phyloP scores from a whole-genome alignment of 2,329 filamentous ascomycete species.

The Fusarium caatingaense region DNA sequence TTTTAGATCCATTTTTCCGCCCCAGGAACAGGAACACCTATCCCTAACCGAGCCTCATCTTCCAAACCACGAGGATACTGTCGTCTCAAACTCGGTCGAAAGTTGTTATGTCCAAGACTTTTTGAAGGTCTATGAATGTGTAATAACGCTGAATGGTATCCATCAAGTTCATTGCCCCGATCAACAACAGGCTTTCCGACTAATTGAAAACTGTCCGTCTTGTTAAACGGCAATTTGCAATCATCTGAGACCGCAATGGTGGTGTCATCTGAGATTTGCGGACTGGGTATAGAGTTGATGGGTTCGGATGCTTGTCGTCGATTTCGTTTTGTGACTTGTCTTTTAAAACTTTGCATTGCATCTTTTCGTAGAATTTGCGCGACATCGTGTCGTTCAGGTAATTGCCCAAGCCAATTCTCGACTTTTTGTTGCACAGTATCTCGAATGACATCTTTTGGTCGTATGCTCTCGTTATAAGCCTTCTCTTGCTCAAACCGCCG shows the following conservation, averaged over 20 bases:
- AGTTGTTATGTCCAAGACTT: not conserved
- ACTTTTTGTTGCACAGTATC: not conserved
- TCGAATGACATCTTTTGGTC: not conserved
- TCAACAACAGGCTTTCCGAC: not conserved
- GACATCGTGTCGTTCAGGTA: not conserved
- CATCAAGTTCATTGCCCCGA: not conserved
- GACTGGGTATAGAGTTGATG: not conserved
- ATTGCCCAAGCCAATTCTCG: not conserved
- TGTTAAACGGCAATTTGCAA: not conserved
- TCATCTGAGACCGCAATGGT: not conserved
- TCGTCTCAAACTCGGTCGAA: not conserved
- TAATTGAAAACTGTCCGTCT: not conserved
- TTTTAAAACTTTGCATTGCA: not conserved
- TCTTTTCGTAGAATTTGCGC: not conserved
- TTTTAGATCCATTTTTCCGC: no score
- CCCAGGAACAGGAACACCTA: not conserved
- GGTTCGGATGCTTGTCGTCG: not conserved
- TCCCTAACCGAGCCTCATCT: not conserved
- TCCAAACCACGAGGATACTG: not conserved
- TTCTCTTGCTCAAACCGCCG: not conserved
- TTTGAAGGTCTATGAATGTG: not conserved
- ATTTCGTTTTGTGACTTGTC: not conserved
- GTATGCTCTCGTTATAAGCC: not conserved
- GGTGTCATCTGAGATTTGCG: not conserved
- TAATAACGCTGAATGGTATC: not conserved